Evolutionary conservation across 108 stramenopile species (phyloP), one percentile per base, ranked within the genome.

Genomic region (Pseudonitzschia multistriata): DNA sequence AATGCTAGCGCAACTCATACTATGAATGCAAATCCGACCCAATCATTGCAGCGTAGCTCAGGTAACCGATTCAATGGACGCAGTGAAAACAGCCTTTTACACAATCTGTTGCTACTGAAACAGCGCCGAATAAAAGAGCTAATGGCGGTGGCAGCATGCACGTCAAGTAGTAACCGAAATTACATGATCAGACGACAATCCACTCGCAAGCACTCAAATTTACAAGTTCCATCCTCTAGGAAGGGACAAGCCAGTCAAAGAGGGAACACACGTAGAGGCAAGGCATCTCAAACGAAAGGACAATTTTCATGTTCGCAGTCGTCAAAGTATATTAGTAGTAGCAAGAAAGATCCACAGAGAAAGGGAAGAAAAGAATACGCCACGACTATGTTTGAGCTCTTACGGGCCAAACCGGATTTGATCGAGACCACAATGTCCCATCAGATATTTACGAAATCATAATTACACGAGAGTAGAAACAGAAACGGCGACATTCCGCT

Each of bases 351-450:
- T 22, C 49, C 49, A 17, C 56, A 53, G 25, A 4, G 47, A 36
- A 25, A 60, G 28, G 40, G 31, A 67, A 48, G 24, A 28, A 0
- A 8, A 19, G 37, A 28, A 45, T 49, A 30, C 52, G 45, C 25
- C 45, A 78, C 50, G 48, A 76, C 62, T 3, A 63, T 78, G 53
- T 78, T 67, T 61, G 72, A 73, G 40, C 54, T 79, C 10, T 60
- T 73, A 15, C 49, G 50, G 19, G 53, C 73, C 29, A 79, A 79
- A 52, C 78, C 78, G 13, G 78, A 79, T 31, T 72, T 68, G 64
- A 55, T 77, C 3, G 63, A 57, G n/a, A 33, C n/a, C 35, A 21
- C 27, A 2, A 2, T 29, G 14, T 60, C 59, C 4, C 35, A 60
- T 19, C 59, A 60, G 21, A 10, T 21, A 21, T 34, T 13, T 33